These are phyloP conservation scores for Daldinia bambusicola DNA, from an alignment of 495 filamentous ascomycete genomes.

Conservation along the genomic window DNA sequence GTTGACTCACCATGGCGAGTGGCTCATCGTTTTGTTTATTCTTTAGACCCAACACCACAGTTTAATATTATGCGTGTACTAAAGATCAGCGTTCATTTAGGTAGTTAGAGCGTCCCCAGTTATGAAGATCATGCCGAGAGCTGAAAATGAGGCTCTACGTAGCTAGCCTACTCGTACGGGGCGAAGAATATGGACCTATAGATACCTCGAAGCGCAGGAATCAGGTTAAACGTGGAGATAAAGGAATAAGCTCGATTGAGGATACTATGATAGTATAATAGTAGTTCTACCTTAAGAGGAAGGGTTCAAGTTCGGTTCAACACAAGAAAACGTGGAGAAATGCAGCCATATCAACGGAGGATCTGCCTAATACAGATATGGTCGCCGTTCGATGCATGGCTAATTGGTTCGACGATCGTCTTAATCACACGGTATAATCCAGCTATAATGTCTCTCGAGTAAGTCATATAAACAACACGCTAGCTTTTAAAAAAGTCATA, in stretches of 20 bases:
- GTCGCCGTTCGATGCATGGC: not conserved
- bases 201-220: not conserved
- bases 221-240: not conserved
- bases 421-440: not conserved
- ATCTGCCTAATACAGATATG: slow-evolving; percentile 2
- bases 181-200: not conserved
- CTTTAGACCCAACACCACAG: not conserved
- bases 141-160: not conserved
- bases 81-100: not conserved
- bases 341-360: not conserved
- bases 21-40: slow-evolving; percentile 1
- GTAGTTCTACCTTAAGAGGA: not conserved
- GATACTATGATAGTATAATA: not conserved
- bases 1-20: slow-evolving; percentile 24
- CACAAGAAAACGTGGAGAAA: not conserved
- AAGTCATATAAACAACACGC: not conserved
- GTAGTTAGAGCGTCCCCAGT: not conserved
- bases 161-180: not conserved
- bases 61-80: not conserved
- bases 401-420: not conserved
- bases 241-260: not conserved
- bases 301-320: no score
- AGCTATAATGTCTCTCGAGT: not conserved
- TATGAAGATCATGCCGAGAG: not conserved
- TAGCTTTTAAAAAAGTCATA: not conserved